Conservation (phyloP, 257 asterid genomes). For the Nyctanthes arbortristis region DNA sequence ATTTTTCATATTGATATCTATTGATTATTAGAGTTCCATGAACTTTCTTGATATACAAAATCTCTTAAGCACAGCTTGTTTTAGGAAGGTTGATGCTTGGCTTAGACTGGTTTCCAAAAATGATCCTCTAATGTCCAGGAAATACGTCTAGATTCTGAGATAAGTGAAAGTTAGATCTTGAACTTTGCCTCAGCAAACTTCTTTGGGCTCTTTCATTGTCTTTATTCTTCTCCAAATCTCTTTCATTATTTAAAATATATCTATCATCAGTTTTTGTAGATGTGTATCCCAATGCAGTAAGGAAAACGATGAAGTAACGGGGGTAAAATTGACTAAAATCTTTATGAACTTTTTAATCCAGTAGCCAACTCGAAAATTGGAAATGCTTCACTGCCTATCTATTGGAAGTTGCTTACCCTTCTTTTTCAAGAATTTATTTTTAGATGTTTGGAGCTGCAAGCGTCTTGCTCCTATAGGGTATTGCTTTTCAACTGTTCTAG, state of each 20-base stretch:
- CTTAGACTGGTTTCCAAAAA: background rate
- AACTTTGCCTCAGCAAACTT: background rate
- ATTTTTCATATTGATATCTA: background rate
- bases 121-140: slow-evolving; percentile 5
- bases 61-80: slow-evolving; percentile 2
- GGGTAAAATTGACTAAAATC: background rate
- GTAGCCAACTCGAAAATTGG: background rate
- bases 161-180: background rate
- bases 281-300: background rate
- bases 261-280: background rate
- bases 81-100: slow-evolving; percentile 1
- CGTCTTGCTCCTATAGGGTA: background rate
- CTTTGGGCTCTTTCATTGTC: background rate
- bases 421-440: background rate
- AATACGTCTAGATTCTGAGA: background rate
- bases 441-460: background rate
- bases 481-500: background rate
- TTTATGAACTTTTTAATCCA: background rate
- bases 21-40: background rate
- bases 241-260: slow-evolving; percentile 1
- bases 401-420: background rate
- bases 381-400: background rate
- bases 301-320: background rate
- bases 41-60: background rate
- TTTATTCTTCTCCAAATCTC: background rate